A percentile compares a stretch with the other conserved stretches of the same genome.
phyloP scores from a whole-genome alignment of 441 rosid species.

The Dalechampia spathulata region DNA sequence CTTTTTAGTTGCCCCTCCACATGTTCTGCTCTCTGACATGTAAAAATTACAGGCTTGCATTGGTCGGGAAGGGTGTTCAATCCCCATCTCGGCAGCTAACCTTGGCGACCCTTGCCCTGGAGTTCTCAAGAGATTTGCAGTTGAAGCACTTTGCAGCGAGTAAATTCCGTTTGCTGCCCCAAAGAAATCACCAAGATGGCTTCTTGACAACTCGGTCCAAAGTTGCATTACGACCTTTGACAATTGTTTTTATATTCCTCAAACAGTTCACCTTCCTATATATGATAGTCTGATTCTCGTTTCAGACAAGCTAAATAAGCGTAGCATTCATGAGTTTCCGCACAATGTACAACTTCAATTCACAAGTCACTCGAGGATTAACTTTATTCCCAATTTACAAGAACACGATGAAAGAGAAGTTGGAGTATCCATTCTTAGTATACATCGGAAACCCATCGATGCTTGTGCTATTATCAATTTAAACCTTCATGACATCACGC shows the following conservation, averaged over 20 bases:
- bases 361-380: not conserved
- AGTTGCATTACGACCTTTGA: not conserved
- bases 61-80: constrained; percentile 42
- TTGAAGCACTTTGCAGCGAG: constrained; percentile 45
- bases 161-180: constrained; percentile 1
- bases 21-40: not conserved
- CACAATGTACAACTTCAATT: not conserved
- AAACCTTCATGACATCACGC: constrained; percentile 19
- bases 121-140: constrained; percentile 33
- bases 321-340: not conserved
- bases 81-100: constrained; percentile 27
- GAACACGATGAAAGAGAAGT: not conserved
- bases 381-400: constrained; percentile 2
- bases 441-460: not conserved
- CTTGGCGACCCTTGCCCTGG: constrained; percentile 49
- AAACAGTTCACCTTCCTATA: not conserved
- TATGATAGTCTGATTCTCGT: not conserved
- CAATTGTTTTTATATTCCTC: not conserved
- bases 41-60: constrained; percentile 43
- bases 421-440: not conserved
- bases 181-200: not conserved
- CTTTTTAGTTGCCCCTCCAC: not conserved
- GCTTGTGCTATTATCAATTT: too few relatives aligned
- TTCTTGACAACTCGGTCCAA: not conserved
- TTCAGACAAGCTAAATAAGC: constrained; percentile 5